phyloP scores from a whole-genome alignment of 371 early-diverging fungal genomes.

The Nematocida major region DNA sequence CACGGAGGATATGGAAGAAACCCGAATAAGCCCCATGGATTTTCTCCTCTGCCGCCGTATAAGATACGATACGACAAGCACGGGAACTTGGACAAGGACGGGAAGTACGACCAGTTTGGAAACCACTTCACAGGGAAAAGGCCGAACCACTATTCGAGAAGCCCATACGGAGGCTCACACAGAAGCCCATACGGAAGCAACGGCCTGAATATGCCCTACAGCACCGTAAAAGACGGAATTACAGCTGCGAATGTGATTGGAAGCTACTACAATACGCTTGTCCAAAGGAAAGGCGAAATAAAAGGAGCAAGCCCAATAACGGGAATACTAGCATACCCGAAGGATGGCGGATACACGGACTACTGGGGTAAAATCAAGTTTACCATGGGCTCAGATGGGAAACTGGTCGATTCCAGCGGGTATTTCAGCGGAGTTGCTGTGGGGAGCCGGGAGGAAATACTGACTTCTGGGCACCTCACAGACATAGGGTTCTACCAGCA shows the following conservation, averaged over 20 bases:
- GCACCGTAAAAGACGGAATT: slow-evolving; percentile 24
- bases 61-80: too few relatives aligned
- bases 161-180: too few relatives aligned
- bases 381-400: slow-evolving; percentile 10
- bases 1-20: too few relatives aligned
- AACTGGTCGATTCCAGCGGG: slow-evolving; percentile 49
- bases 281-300: neutral
- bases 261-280: slow-evolving; percentile 16
- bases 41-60: too few relatives aligned
- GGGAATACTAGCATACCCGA: slow-evolving; percentile 51
- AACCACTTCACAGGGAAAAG: too few relatives aligned
- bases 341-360: slow-evolving; percentile 39
- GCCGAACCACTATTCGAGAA: too few relatives aligned
- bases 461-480: slow-evolving; percentile 46
- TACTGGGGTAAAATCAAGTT: slow-evolving; percentile 60
- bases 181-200: neutral
- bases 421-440: slow-evolving; percentile 51
- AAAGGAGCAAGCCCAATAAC: slow-evolving; percentile 13
- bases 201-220: neutral
- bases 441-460: slow-evolving; percentile 33
- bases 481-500: slow-evolving; percentile 55
- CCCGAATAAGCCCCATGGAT: too few relatives aligned
- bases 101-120: too few relatives aligned
- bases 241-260: slow-evolving; percentile 41
- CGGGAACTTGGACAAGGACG: too few relatives aligned